Percentiles rank a stretch among this genome's conserved stretches.
Evolutionary conservation across 1,139 yeast genomes (phyloP).

Genomic region (Protomyces inouyei): DNA sequence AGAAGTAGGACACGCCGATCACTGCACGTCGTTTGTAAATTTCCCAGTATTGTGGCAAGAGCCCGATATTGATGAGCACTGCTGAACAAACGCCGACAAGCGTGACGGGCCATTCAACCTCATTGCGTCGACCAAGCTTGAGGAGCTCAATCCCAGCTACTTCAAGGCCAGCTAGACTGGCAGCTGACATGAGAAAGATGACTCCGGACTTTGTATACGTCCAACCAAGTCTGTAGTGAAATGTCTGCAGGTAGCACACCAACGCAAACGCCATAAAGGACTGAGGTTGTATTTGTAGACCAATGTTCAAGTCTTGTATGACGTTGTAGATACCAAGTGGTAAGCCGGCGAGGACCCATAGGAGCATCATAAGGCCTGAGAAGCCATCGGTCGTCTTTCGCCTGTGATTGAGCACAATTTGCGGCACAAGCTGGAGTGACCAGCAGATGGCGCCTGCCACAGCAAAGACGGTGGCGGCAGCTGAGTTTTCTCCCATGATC

Average conservation of each 20-base stretch:
- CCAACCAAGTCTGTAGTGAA: constrained; percentile 50
- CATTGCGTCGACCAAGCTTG: constrained; percentile 38
- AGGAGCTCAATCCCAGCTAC: constrained; percentile 69
- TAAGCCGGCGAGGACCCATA: constrained; percentile 78
- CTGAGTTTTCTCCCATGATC: constrained; percentile 3
- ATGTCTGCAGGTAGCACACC: constrained; percentile 63
- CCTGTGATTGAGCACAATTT: constrained; percentile 64
- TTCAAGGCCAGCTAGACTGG: constrained; percentile 56
- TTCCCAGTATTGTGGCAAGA: constrained; percentile 85
- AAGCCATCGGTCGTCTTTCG: constrained; percentile 79
- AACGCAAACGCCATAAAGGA: constrained; percentile 69
- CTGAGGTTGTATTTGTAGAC: constrained; percentile 81
- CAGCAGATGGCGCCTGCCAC: constrained; percentile 84
- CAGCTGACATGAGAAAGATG: constrained; percentile 43
- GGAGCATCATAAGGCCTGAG: constrained; percentile 75
- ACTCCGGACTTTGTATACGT: constrained; percentile 40
- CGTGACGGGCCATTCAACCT: constrained; percentile 67
- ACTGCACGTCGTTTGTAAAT: constrained; percentile 73
- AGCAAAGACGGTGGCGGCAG: constrained; percentile 73
- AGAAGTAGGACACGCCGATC: constrained; percentile 81
- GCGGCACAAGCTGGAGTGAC: constrained; percentile 88
- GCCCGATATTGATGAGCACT: constrained; percentile 65
- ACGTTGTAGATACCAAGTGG: constrained; percentile 81
- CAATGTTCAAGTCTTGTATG: constrained; percentile 64
- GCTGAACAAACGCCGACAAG: constrained; percentile 78